These are phyloP conservation scores for Diplocarpon rosae DNA, from an alignment of 2,329 filamentous ascomycete genomes.

Conservation along the genomic window DNA sequence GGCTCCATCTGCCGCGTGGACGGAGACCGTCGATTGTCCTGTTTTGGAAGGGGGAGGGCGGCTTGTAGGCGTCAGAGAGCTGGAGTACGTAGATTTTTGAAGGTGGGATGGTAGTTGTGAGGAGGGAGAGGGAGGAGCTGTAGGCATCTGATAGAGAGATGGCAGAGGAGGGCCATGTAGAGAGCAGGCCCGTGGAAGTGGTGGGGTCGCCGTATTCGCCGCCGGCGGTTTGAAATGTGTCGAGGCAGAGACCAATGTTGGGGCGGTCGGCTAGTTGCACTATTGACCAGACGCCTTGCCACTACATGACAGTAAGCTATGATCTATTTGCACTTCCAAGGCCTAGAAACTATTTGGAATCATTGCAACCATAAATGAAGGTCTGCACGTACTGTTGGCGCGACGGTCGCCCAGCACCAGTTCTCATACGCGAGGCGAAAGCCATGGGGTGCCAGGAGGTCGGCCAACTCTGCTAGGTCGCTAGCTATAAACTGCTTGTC, in stretches of 20 bases:
- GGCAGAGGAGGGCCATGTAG: conserved; percentile 24
- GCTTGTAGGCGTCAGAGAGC: conserved; percentile 63
- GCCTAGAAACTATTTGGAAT: no score
- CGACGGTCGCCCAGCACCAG: conserved; percentile 70
- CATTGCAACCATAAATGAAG: no score
- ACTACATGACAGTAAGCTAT: conserved; percentile 26
- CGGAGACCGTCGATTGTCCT: conserved; percentile 38
- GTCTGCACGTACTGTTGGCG: conserved; percentile 32
- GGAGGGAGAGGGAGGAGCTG: conserved; percentile 35
- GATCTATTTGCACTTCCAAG: no score
- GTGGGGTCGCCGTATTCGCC: conserved; percentile 65
- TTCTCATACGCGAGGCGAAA: conserved; percentile 66
- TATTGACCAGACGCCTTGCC: conserved; percentile 61
- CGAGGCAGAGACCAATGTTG: conserved; percentile 65
- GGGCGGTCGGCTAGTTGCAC: conserved; percentile 48
- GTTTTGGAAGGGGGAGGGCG: conserved; percentile 41
- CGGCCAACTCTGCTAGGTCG: conserved; percentile 51
- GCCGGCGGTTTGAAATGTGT: conserved; percentile 67
- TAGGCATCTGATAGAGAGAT: conserved; percentile 30
- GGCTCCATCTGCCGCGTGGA: conserved; percentile 58
- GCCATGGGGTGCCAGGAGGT: conserved; percentile 44
- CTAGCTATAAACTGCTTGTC: conserved; percentile 40
- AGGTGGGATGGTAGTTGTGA: conserved; percentile 47
- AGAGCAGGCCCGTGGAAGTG: conserved; percentile 46
- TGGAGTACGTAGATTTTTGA: conserved; percentile 68